phyloP scores from a whole-genome alignment of 306 rosid species.

The Dalbergia cultrata region DNA sequence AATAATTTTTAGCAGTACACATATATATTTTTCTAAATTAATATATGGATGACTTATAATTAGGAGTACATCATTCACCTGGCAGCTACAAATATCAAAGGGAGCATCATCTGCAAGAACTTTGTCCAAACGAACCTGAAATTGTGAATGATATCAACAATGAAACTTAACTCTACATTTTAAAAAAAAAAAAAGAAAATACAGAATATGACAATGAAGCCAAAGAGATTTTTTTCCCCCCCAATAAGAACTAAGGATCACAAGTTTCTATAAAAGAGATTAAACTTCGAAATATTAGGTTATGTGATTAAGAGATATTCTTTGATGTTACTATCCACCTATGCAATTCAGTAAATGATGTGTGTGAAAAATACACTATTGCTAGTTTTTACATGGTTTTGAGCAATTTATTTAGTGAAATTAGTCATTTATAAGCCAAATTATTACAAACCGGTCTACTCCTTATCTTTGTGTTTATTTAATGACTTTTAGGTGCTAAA shows the following conservation, averaged over 20 bases:
- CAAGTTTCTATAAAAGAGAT: not conserved
- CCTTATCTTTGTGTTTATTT: no score
- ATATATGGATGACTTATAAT: conserved; percentile 16
- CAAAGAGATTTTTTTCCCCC: not conserved
- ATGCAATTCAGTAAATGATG: not conserved
- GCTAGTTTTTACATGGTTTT: no score
- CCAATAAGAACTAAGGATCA: not conserved
- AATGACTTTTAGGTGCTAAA: no score
- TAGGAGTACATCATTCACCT: conserved; percentile 60
- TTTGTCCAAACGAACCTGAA: conserved; percentile 82
- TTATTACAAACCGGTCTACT: no score
- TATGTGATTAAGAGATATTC: conserved; percentile 17
- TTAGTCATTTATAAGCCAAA: no score
- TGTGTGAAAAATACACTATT: no score
- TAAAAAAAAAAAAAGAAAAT: conserved; percentile 29
- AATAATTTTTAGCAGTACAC: not conserved
- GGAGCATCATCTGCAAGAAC: conserved; percentile 92
- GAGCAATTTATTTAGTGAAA: no score
- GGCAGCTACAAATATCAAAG: conserved; percentile 91
- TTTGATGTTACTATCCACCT: not conserved
- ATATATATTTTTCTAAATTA: conserved; percentile 7
- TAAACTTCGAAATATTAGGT: conserved; percentile 11
- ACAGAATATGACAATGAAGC: conserved; percentile 25
- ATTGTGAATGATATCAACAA: conserved; percentile 35
- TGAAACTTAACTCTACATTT: conserved; percentile 30